Evolutionary conservation across 139 green algal genomes (phyloP).

Genomic region (Coccomyxa sp.): DNA sequence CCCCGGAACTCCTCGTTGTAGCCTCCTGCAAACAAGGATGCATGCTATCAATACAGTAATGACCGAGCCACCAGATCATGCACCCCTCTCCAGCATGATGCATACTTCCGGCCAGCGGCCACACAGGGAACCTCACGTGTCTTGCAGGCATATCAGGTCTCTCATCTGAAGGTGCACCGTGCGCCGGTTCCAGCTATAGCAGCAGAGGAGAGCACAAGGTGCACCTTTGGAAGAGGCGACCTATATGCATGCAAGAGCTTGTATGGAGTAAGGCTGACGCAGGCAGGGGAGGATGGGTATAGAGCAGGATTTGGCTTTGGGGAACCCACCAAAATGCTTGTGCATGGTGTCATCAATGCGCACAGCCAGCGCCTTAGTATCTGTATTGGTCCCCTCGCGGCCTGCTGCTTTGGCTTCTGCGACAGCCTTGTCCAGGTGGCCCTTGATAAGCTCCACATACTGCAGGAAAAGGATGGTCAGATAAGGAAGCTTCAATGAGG

Average conservation of each 20-base stretch:
- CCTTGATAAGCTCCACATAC: neutral
- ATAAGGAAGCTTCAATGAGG: too few relatives aligned
- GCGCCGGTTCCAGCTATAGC: too few relatives aligned
- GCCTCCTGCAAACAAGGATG: slow-evolving; percentile 28
- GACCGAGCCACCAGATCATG: too few relatives aligned
- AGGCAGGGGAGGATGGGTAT: neutral
- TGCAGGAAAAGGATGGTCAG: neutral
- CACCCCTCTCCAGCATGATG: too few relatives aligned
- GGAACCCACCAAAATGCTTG: slow-evolving; percentile 7
- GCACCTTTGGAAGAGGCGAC: neutral
- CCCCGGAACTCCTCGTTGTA: slow-evolving; percentile 78
- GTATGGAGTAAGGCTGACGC: too few relatives aligned
- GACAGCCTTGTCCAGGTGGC: neutral
- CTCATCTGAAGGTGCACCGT: too few relatives aligned
- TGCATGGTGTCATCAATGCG: slow-evolving; percentile 19
- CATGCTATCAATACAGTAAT: too few relatives aligned
- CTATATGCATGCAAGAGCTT: too few relatives aligned
- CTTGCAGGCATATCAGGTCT: too few relatives aligned
- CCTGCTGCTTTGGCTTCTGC: neutral
- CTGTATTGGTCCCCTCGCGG: neutral
- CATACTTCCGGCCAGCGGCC: too few relatives aligned
- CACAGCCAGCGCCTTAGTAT: neutral
- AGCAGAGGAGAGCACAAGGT: neutral
- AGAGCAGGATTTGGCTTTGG: neutral
- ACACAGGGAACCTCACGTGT: too few relatives aligned